Evolutionary conservation across 495 filamentous ascomycete species (phyloP).

Genomic region (Lasiosphaeria hispida): DNA sequence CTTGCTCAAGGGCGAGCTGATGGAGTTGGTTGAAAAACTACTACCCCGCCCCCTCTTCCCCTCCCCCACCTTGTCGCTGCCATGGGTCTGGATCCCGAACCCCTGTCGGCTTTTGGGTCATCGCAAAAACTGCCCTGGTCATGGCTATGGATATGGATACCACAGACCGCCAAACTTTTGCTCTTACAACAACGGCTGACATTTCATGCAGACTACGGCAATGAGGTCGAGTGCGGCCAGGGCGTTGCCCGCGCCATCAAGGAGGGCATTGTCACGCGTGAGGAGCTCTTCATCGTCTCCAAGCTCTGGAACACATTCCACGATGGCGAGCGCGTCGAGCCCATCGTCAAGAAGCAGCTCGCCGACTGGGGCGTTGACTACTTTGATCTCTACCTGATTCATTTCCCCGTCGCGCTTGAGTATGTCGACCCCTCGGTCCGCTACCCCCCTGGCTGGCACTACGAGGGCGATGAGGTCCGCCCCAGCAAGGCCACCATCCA

Average conservation of each 20-base stretch:
- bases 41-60: constrained; percentile 30
- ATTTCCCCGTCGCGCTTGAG: constrained; percentile 77
- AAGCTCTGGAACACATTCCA: constrained; percentile 95
- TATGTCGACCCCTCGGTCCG: constrained; percentile 74
- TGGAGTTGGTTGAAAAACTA: constrained; percentile 15
- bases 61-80: constrained; percentile 26
- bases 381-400: constrained; percentile 80
- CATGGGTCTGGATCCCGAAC: constrained; percentile 6
- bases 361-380: constrained; percentile 80
- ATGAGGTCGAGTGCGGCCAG: constrained; percentile 79
- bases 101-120: constrained; percentile 18
- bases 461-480: constrained; percentile 57
- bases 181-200: constrained; percentile 20
- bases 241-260: constrained; percentile 84
- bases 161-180: neutral
- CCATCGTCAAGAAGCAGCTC: constrained; percentile 70
- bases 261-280: constrained; percentile 80
- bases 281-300: constrained; percentile 87
- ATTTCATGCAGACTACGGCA: constrained; percentile 69
- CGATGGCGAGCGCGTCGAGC: constrained; percentile 68
- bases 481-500: constrained; percentile 70
- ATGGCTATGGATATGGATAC: neutral
- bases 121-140: constrained; percentile 10
- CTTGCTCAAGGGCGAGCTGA: constrained; percentile 2
- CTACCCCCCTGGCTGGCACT: constrained; percentile 78